Conservation (phyloP, 257 asterid genomes). For the Haberlea rhodopensis region DNA sequence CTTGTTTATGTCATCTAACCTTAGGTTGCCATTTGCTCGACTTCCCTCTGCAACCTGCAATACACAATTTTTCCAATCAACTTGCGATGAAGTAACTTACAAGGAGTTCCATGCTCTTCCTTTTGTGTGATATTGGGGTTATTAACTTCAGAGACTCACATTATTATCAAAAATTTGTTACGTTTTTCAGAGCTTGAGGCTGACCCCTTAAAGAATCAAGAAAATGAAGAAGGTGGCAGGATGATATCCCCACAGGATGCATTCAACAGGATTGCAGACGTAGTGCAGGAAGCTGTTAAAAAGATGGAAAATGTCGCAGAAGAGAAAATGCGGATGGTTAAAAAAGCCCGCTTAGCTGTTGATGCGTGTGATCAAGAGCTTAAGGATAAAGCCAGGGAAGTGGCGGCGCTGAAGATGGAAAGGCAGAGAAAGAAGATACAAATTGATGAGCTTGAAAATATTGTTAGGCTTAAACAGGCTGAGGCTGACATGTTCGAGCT, state of each 20-base stretch:
- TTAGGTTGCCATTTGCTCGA: background rate
- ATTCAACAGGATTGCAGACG: conserved; percentile 82
- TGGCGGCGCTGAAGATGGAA: conserved; percentile 64
- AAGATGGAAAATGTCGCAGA: conserved; percentile 92
- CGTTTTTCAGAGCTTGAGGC: conserved; percentile 59
- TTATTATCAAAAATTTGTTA: background rate
- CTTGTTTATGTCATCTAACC: background rate
- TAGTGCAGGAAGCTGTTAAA: conserved; percentile 87
- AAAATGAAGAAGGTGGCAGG: conserved; percentile 61
- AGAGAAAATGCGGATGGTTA: conserved; percentile 80
- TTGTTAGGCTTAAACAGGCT: conserved; percentile 80
- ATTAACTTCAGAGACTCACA: background rate
- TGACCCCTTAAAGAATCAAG: conserved; percentile 59
- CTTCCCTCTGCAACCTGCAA: background rate
- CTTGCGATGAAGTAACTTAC: background rate
- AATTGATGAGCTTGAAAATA: conserved; percentile 80
- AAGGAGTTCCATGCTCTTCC: background rate
- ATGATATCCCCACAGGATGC: conserved; percentile 84
- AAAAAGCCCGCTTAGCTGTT: conserved; percentile 71
- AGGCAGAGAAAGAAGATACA: conserved; percentile 81
- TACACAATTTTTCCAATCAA: too few relatives aligned
- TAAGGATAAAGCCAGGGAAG: conserved; percentile 84
- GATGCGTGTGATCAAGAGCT: conserved; percentile 93
- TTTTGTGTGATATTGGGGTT: background rate
- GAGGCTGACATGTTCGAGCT: conserved; percentile 93